phyloP scores from a whole-genome alignment of 1,284 basidiomycete genomes.

The Leccinum laetum region DNA sequence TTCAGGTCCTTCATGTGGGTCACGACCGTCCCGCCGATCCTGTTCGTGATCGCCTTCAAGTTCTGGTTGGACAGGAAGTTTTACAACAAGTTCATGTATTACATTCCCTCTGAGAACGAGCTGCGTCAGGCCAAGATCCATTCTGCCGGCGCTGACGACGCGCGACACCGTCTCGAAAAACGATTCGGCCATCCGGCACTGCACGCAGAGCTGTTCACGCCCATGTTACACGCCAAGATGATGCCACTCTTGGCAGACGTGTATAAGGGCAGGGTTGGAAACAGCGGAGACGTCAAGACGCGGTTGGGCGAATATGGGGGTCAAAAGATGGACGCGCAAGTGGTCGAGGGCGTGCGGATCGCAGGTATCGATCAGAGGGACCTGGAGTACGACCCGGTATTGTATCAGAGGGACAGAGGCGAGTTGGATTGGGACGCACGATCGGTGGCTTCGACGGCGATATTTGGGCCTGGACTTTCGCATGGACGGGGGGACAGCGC shows the following conservation, averaged over 20 bases:
- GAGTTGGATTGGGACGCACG: constrained; percentile 80
- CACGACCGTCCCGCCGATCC: constrained; percentile 72
- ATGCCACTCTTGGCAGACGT: constrained; percentile 75
- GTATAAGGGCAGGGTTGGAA: constrained; percentile 70
- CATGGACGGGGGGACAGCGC: constrained; percentile 37
- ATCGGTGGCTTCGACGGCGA: constrained; percentile 61
- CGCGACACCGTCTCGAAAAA: constrained; percentile 71
- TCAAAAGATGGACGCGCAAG: constrained; percentile 67
- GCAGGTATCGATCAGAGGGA: constrained; percentile 75
- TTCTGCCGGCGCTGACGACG: constrained; percentile 67
- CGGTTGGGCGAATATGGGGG: constrained; percentile 75
- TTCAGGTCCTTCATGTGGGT: constrained; percentile 76
- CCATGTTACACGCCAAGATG: constrained; percentile 86
- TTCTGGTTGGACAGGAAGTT: constrained; percentile 73
- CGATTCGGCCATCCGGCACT: constrained; percentile 88
- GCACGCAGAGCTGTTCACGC: constrained; percentile 79
- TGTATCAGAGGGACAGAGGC: constrained; percentile 76
- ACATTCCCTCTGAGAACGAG: constrained; percentile 71
- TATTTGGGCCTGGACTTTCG: constrained; percentile 42
- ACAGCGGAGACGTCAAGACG: constrained; percentile 45
- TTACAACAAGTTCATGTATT: constrained; percentile 76
- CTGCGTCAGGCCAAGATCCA: constrained; percentile 69
- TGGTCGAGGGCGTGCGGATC: constrained; percentile 76
- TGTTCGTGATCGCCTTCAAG: constrained; percentile 82
- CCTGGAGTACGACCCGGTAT: constrained; percentile 71